Evolutionary conservation across 306 rosid species (phyloP), one percentile per base, ranked within the genome.

Genomic region (Fragaria ananassa): DNA sequence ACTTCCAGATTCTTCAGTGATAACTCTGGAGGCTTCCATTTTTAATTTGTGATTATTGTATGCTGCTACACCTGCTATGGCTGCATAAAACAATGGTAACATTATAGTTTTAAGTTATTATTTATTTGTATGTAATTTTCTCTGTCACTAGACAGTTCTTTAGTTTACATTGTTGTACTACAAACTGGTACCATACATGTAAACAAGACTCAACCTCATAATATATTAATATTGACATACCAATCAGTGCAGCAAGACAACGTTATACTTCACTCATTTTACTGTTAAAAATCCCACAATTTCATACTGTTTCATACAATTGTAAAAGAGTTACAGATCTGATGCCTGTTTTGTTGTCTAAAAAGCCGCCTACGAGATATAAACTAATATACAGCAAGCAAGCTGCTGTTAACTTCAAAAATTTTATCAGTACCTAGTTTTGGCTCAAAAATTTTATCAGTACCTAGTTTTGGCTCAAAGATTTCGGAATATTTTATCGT

Each of bases 61-160:
- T 79, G 99, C 97, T 62, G 93, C 99, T 68, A 95, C 98, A 53
- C 99, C 99, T 23, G 89, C 92, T 83, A 95, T 95, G 78, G 99
- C 99, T 92, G 96, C 72, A 86, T 60, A 72, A 79, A 57, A 54
- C 31, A 42, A 45, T 15, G 13, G 44, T 56, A 37, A 10, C 27
- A 47, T 75, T 39, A 44, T 5, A 37, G 44, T 34, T 37, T 31
- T 27, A 12, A 25, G n/a, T 31, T 31, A 37, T 64, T 64, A 64
- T 34, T 37, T n/a, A 37, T 47, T 39, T 50, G 54, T n/a, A 50
- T 71, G 45, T 60, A 17, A 10, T 17, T 34, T 44, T 73, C 42
- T 15, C 54, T 4, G 1, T 39, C 60, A 9, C 41, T 47, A 56
- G 58, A 53, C 12, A 2, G 45, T 31, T 56, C 1, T 4, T n/a